Conservation (phyloP, 768 basidiomycete genomes). For the Pulveroboletus sp. region DNA sequence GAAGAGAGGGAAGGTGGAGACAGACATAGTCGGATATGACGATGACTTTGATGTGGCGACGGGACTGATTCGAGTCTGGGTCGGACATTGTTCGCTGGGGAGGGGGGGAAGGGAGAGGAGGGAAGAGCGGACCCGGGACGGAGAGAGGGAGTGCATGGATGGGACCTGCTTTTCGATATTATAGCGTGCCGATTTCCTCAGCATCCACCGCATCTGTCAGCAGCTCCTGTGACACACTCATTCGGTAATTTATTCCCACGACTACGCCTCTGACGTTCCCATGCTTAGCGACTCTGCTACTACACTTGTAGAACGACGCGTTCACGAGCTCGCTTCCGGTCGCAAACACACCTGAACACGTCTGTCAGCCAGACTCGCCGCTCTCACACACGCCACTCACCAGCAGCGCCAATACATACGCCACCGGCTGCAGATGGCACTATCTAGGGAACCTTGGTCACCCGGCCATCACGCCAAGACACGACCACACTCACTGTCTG, state of each 20-base stretch:
- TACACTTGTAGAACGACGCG: slow-evolving; percentile 39
- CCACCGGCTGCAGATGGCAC: slow-evolving; percentile 36
- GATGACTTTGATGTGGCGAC: slow-evolving; percentile 27
- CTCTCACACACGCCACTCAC: slow-evolving; percentile 17
- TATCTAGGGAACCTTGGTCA: slow-evolving; percentile 20
- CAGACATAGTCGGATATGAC: slow-evolving; percentile 34
- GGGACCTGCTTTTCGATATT: slow-evolving; percentile 19
- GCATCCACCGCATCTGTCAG: slow-evolving; percentile 30
- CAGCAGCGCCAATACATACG: slow-evolving; percentile 46
- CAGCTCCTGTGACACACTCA: slow-evolving; percentile 18
- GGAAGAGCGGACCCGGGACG: background rate
- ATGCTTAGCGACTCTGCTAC: slow-evolving; percentile 15
- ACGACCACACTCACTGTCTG: slow-evolving; percentile 27
- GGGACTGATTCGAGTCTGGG: slow-evolving; percentile 7
- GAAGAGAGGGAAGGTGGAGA: background rate
- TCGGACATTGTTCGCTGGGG: slow-evolving; percentile 16
- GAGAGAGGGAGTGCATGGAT: slow-evolving; percentile 21
- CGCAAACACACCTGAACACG: slow-evolving; percentile 37
- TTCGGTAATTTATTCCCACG: slow-evolving; percentile 24
- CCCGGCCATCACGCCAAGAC: background rate
- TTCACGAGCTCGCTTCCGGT: slow-evolving; percentile 42
- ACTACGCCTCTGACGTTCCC: slow-evolving; percentile 10
- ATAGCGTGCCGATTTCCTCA: slow-evolving; percentile 27
- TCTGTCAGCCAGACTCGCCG: background rate
- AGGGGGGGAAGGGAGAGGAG: background rate